These are phyloP conservation scores for Gastrolobium villosum DNA, from an alignment of 306 rosid genomes.

Conservation along the genomic window DNA sequence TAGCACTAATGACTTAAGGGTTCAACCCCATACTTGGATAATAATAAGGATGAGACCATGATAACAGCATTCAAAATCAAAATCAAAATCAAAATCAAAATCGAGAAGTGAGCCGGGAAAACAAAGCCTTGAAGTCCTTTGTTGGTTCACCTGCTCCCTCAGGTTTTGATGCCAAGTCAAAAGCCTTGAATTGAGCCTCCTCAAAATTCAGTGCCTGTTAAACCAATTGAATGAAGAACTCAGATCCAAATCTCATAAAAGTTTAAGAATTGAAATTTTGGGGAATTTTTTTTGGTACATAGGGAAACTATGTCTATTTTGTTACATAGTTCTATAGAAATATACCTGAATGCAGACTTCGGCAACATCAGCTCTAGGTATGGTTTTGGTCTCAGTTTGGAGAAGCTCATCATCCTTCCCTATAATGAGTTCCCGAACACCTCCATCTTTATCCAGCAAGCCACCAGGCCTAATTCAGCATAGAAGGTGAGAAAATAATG, in stretches of 20 bases:
- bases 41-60: background rate
- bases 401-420: slow-evolving; percentile 97
- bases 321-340: background rate
- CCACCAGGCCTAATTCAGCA: slow-evolving; percentile 86
- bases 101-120: slow-evolving; percentile 71
- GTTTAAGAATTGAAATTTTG: background rate
- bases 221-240: slow-evolving; percentile 24
- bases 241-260: slow-evolving; percentile 17
- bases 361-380: slow-evolving; percentile 89
- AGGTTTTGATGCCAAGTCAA: slow-evolving; percentile 89
- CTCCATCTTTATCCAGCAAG: slow-evolving; percentile 90
- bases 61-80: slow-evolving; percentile 34
- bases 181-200: slow-evolving; percentile 83
- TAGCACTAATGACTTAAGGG: background rate
- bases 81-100: slow-evolving; percentile 56
- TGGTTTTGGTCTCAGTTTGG: slow-evolving; percentile 81
- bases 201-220: slow-evolving; percentile 78
- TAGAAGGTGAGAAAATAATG: background rate
- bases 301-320: background rate
- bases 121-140: slow-evolving; percentile 87
- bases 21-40: background rate
- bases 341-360: slow-evolving; percentile 94
- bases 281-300: background rate
- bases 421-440: slow-evolving; percentile 74
- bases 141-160: slow-evolving; percentile 87